A percentile compares a stretch with the other conserved stretches of the same genome.
Conservation (phyloP, 352 stramenopile genomes). For the Phytopythium helicoides region DNA sequence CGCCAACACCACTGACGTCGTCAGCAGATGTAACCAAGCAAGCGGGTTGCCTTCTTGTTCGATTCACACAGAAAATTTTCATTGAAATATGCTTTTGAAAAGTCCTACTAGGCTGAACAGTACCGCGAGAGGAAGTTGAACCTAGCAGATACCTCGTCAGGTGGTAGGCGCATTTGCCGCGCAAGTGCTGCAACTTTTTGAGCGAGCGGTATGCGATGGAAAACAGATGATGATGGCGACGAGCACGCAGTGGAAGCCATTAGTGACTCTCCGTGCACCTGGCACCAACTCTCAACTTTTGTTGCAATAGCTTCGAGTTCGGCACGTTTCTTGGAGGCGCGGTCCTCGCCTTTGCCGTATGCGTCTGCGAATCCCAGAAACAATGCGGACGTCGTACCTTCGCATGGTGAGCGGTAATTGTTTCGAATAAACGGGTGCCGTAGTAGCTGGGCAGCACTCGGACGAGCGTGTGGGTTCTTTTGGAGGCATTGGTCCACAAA, state of each 20-base stretch:
- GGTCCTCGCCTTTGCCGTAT: slow-evolving; percentile 26
- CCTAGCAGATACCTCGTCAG: slow-evolving; percentile 44
- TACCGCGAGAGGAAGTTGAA: slow-evolving; percentile 56
- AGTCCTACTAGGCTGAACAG: slow-evolving; percentile 12
- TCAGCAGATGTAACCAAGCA: too few relatives aligned
- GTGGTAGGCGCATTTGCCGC: slow-evolving; percentile 45
- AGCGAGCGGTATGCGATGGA: slow-evolving; percentile 20
- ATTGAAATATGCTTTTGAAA: neutral
- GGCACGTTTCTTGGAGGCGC: too few relatives aligned
- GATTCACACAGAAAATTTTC: neutral
- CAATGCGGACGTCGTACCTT: slow-evolving; percentile 19
- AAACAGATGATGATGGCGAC: slow-evolving; percentile 1
- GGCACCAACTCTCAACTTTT: slow-evolving; percentile 56
- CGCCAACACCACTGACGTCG: too few relatives aligned
- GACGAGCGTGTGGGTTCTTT: slow-evolving; percentile 71
- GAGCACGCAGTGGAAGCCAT: slow-evolving; percentile 16
- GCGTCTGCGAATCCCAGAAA: slow-evolving; percentile 19
- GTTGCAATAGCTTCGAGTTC: slow-evolving; percentile 46
- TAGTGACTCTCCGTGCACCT: slow-evolving; percentile 38
- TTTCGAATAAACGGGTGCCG: slow-evolving; percentile 71
- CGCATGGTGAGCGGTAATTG: slow-evolving; percentile 40
- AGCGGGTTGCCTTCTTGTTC: neutral
- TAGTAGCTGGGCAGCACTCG: slow-evolving; percentile 45
- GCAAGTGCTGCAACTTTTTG: slow-evolving; percentile 42
- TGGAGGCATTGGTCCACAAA: slow-evolving; percentile 79